Evolutionary conservation across 345 rosid species (phyloP).

Genomic region (Syzygium oleosum): DNA sequence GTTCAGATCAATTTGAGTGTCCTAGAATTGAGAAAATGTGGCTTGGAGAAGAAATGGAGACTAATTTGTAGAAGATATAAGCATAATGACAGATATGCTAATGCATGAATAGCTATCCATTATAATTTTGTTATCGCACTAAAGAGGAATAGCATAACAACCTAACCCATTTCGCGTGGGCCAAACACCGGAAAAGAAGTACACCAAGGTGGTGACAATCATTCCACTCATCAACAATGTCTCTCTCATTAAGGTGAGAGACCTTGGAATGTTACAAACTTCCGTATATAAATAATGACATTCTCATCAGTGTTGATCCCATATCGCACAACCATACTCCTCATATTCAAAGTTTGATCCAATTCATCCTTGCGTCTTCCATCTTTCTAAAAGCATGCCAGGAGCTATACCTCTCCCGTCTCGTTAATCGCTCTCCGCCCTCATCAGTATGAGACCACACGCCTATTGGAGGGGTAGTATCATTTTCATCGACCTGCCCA

Average conservation of each 20-base stretch:
- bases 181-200: neutral
- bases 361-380: neutral
- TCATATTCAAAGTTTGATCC: neutral
- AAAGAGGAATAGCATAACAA: neutral
- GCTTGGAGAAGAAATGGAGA: neutral
- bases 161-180: neutral
- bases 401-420: neutral
- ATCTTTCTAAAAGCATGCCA: neutral
- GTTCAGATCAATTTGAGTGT: neutral
- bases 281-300: neutral
- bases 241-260: neutral
- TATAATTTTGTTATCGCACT: neutral
- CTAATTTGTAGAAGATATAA: neutral
- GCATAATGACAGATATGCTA: neutral
- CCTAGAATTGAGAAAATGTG: neutral
- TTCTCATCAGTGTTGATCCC: neutral
- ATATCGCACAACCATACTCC: neutral
- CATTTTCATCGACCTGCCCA: neutral
- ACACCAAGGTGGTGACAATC: neutral
- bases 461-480: neutral
- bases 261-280: neutral
- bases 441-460: neutral
- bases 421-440: neutral
- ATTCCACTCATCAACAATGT: neutral
- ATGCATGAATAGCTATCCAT: neutral